These are phyloP conservation scores for Trametes maxima DNA, from an alignment of 768 basidiomycete genomes.

Conservation along the genomic window DNA sequence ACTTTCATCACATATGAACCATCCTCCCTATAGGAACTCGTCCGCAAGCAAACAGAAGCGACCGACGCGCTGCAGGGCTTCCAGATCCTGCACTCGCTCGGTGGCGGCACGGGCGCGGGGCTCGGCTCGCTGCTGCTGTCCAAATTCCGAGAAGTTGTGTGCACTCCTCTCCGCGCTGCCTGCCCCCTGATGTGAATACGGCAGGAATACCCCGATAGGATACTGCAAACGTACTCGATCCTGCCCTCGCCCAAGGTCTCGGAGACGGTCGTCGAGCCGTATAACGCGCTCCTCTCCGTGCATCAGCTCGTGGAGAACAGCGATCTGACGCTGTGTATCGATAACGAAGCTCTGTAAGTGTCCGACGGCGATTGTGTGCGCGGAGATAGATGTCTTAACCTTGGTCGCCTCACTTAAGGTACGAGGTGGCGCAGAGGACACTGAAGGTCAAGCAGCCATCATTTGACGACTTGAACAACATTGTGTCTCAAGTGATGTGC, in stretches of 20 bases:
- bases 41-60: conserved; percentile 77
- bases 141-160: conserved; percentile 75
- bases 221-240: conserved; percentile 55
- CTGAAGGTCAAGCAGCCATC: conserved; percentile 64
- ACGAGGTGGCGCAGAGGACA: conserved; percentile 67
- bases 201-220: conserved; percentile 58
- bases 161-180: conserved; percentile 8
- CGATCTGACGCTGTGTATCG: conserved; percentile 82
- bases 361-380: not conserved
- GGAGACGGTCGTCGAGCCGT: conserved; percentile 71
- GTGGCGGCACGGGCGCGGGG: conserved; percentile 90
- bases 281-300: conserved; percentile 81
- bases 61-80: conserved; percentile 92
- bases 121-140: conserved; percentile 78
- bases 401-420: conserved; percentile 44
- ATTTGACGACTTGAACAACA: conserved; percentile 71
- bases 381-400: not conserved
- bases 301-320: conserved; percentile 90
- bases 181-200: conserved; percentile 35
- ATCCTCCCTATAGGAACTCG: conserved; percentile 54
- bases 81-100: conserved; percentile 86
- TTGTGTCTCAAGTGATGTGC: conserved; percentile 89
- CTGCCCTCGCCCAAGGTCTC: conserved; percentile 59
- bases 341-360: conserved; percentile 83
- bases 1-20: conserved; percentile 1